Evolutionary conservation across 1,284 basidiomycete genomes (phyloP).

Genomic region (Microbotryum intermedium): DNA sequence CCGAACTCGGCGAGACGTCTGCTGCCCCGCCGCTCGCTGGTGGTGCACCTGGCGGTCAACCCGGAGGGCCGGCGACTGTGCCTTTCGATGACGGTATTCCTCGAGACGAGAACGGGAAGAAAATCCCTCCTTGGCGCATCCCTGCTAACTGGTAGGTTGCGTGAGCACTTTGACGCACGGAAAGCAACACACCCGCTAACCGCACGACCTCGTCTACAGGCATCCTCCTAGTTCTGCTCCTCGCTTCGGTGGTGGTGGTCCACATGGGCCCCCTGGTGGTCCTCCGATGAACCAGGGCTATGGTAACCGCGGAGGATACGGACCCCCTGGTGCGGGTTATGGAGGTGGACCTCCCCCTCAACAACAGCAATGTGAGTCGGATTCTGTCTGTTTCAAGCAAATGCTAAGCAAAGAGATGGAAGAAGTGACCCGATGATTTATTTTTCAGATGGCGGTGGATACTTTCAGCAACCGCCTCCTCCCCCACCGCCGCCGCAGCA

Average conservation of each 20-base stretch:
- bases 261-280: neutral
- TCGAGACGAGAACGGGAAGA: slow-evolving; percentile 27
- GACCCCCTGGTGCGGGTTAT: neutral
- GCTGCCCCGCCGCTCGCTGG: slow-evolving; percentile 38
- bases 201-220: neutral
- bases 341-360: neutral
- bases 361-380: neutral
- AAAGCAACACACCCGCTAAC: neutral
- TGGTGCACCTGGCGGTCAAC: slow-evolving; percentile 10
- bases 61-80: slow-evolving; percentile 12
- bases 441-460: slow-evolving; percentile 1
- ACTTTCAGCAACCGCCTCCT: neutral
- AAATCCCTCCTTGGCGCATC: slow-evolving; percentile 45
- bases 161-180: neutral
- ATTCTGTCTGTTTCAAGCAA: neutral
- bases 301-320: slow-evolving; percentile 1
- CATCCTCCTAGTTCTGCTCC: slow-evolving; percentile 4
- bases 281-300: slow-evolving; percentile 6
- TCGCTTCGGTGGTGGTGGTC: neutral
- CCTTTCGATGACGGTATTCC: slow-evolving; percentile 11
- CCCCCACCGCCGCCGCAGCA: no score
- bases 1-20: slow-evolving; percentile 79
- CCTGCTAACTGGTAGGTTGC: slow-evolving; percentile 43
- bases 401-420: no score
- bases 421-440: neutral